These are phyloP conservation scores for Monosporascus sp. DNA, from an alignment of 2,329 filamentous ascomycete genomes.

Conservation along the genomic window DNA sequence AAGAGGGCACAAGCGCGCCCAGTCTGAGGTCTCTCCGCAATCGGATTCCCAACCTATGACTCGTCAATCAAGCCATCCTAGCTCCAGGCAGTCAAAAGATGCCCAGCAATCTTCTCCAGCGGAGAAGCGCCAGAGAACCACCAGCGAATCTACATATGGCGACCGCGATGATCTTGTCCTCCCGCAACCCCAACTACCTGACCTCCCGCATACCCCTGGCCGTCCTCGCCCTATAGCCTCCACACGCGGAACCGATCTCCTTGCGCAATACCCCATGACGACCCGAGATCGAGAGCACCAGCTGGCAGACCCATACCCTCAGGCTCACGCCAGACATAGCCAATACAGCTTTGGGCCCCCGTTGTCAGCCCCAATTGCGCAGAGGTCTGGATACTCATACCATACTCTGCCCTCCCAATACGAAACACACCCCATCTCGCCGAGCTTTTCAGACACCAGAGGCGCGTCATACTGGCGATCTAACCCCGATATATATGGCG, in stretches of 20 bases:
- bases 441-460: neutral
- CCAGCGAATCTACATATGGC: slow-evolving; percentile 11
- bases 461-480: neutral
- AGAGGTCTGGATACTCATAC: too few species aligned
- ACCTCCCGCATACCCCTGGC: slow-evolving; percentile 8
- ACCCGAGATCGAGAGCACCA: too few species aligned
- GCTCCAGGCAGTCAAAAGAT: slow-evolving; percentile 12
- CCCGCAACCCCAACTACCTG: slow-evolving; percentile 21
- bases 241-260: too few species aligned
- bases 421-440: slow-evolving; percentile 16
- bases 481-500: neutral
- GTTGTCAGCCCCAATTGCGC: neutral
- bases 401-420: too few species aligned
- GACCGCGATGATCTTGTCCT: slow-evolving; percentile 10
- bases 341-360: slow-evolving; percentile 2
- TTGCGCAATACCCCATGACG: too few species aligned
- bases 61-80: slow-evolving; percentile 23
- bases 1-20: slow-evolving; percentile 27
- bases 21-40: slow-evolving; percentile 26
- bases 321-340: neutral
- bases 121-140: slow-evolving; percentile 25
- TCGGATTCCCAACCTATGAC: slow-evolving; percentile 17
- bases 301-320: too few species aligned
- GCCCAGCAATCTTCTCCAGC: slow-evolving; percentile 12
- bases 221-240: too few species aligned